Percentiles rank a stretch among this genome's conserved stretches.
These are phyloP conservation scores for Sporisorium sorghi DNA, from an alignment of 1,284 basidiomycete species.

Conservation along the genomic window DNA sequence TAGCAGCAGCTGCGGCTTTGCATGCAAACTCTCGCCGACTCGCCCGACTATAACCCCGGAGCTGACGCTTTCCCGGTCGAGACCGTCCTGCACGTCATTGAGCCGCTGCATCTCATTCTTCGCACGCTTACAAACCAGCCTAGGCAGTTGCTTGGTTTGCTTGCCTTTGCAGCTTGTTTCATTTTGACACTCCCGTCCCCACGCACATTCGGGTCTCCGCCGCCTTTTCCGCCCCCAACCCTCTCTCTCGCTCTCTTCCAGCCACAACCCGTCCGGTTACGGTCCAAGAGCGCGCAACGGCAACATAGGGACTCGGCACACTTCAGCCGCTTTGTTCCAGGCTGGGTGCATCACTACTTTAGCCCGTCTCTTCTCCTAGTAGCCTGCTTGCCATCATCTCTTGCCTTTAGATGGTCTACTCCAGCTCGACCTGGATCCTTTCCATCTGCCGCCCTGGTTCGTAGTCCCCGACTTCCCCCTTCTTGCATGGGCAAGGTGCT, in stretches of 20 bases:
- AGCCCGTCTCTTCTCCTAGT: background rate
- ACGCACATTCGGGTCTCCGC: conserved; percentile 22
- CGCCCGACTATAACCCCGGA: background rate
- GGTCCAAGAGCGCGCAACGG: background rate
- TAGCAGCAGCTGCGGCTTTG: conserved; percentile 1
- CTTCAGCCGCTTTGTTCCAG: background rate
- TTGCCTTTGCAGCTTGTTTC: conserved; percentile 27
- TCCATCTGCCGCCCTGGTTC: conserved; percentile 13
- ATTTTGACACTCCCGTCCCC: conserved; percentile 26
- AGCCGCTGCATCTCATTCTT: conserved; percentile 25
- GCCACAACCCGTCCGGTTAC: background rate
- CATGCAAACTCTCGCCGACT: background rate
- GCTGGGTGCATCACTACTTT: background rate
- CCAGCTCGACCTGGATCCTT: background rate
- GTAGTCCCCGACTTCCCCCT: background rate
- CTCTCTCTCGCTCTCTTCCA: background rate
- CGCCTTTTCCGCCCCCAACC: conserved; percentile 2
- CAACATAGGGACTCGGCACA: background rate
- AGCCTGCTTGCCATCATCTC: conserved; percentile 2
- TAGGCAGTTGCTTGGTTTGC: conserved; percentile 27
- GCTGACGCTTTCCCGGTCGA: background rate
- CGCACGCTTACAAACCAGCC: conserved; percentile 28
- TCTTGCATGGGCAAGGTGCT: background rate
- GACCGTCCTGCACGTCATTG: background rate
- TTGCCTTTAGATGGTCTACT: conserved; percentile 29